Percentiles rank a stretch among this genome's conserved stretches.
phyloP scores from a whole-genome alignment of 2,329 filamentous ascomycete species.

The Hypoxylon rubiginosum region DNA sequence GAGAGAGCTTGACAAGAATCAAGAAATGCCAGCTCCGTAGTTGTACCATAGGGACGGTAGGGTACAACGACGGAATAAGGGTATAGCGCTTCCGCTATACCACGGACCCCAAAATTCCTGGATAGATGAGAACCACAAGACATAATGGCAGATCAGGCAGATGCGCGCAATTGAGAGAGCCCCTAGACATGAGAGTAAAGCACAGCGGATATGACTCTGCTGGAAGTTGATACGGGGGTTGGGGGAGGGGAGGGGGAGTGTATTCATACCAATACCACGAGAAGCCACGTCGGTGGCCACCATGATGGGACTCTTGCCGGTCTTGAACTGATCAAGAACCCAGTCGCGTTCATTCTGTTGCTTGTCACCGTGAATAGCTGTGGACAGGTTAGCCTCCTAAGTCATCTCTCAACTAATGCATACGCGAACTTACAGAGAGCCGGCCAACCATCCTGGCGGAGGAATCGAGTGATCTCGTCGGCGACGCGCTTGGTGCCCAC shows the following conservation, averaged over 20 bases:
- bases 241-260: slow-evolving; percentile 71
- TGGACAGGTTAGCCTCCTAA: slow-evolving; percentile 56
- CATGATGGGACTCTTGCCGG: slow-evolving; percentile 99
- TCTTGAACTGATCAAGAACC: slow-evolving; percentile 99
- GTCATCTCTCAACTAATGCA: slow-evolving; percentile 59
- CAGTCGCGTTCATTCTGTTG: slow-evolving; percentile 99
- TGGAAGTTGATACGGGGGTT: slow-evolving; percentile 66
- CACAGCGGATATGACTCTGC: slow-evolving; percentile 73
- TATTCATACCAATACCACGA: slow-evolving; percentile 97
- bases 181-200: slow-evolving; percentile 94
- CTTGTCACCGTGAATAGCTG: slow-evolving; percentile 98
- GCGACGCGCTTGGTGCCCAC: slow-evolving; percentile 94
- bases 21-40: slow-evolving; percentile 84
- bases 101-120: slow-evolving; percentile 88
- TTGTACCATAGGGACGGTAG: slow-evolving; percentile 74
- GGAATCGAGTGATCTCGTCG: slow-evolving; percentile 96
- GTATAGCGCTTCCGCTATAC: slow-evolving; percentile 79
- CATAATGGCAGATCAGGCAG: slow-evolving; percentile 86
- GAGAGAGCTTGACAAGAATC: slow-evolving; percentile 79
- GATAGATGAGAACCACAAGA: slow-evolving; percentile 82
- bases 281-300: slow-evolving; percentile 99
- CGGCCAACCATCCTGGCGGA: slow-evolving; percentile 98
- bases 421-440: slow-evolving; percentile 82
- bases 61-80: slow-evolving; percentile 82
- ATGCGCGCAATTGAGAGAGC: slow-evolving; percentile 89